Percentiles rank a stretch among this genome's conserved stretches.
phyloP scores from a whole-genome alignment of 2,329 filamentous ascomycete species.

The Diaporthe sp. region DNA sequence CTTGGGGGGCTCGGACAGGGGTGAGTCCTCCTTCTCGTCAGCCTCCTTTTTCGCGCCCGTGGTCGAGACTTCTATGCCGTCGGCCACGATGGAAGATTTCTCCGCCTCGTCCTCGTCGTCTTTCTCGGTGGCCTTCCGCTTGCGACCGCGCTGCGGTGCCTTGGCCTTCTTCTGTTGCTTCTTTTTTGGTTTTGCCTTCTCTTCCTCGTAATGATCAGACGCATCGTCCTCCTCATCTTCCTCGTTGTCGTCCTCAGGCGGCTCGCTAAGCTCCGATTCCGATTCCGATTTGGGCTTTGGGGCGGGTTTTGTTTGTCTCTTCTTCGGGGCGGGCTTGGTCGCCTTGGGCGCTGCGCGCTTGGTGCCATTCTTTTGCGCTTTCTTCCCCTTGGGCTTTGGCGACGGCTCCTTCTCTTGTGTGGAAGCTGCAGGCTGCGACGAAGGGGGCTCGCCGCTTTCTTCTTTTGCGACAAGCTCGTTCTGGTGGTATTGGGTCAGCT shows the following conservation, averaged over 20 bases:
- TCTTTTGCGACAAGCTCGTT: conserved; percentile 33
- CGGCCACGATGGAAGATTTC: conserved; percentile 15
- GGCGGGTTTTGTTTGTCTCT: conserved; percentile 42
- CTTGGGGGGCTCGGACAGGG: conserved; percentile 17
- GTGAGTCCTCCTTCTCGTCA: conserved; percentile 42
- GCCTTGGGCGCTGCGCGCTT: conserved; percentile 57
- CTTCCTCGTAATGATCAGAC: conserved; percentile 49
- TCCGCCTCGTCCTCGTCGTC: conserved; percentile 47
- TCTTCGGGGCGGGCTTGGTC: conserved; percentile 53
- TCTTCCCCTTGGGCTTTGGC: conserved; percentile 35
- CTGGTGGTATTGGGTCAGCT: conserved; percentile 33
- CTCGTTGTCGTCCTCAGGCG: conserved; percentile 43
- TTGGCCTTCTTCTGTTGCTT: conserved; percentile 39
- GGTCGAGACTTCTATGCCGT: conserved; percentile 32
- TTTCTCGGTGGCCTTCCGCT: conserved; percentile 49
- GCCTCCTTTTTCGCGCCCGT: conserved; percentile 46
- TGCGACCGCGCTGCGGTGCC: conserved; percentile 34
- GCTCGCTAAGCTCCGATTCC: conserved; percentile 41
- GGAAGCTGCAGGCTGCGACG: conserved; percentile 22
- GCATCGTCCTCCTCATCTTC: conserved; percentile 48
- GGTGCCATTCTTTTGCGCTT: conserved; percentile 48
- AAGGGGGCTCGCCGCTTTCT: conserved; percentile 20
- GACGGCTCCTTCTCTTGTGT: conserved; percentile 42
- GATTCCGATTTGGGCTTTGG: conserved; percentile 44
- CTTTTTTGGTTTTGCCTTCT: conserved; percentile 44